phyloP scores from a whole-genome alignment of 352 stramenopile species.

The Phytophthora capsici region DNA sequence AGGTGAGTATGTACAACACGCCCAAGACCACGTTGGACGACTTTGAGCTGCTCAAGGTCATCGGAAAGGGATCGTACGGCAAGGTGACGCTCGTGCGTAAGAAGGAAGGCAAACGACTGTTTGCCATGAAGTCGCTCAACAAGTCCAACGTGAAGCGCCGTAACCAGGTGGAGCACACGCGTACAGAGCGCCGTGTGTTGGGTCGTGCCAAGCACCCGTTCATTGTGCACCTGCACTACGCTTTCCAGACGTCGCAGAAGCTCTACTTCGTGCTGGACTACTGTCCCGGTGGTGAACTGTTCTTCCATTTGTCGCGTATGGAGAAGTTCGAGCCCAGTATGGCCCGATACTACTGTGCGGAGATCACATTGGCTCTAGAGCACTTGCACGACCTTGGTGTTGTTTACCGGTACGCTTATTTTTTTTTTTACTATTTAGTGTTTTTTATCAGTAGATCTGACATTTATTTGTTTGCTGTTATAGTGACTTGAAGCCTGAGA shows the following conservation, averaged over 20 bases:
- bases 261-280: constrained; percentile 94
- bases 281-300: constrained; percentile 91
- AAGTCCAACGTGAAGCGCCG: constrained; percentile 92
- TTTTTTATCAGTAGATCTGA: constrained; percentile 3
- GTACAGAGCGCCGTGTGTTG: constrained; percentile 94
- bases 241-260: constrained; percentile 92
- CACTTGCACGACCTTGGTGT: constrained; percentile 90
- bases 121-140: constrained; percentile 91
- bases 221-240: constrained; percentile 90
- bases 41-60: constrained; percentile 93
- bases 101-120: constrained; percentile 78
- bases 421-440: not conserved
- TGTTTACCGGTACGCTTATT: constrained; percentile 86
- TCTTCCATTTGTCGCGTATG: constrained; percentile 91
- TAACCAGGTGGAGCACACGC: constrained; percentile 99
- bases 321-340: constrained; percentile 90
- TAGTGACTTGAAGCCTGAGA: constrained; percentile 87
- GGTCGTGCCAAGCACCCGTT: constrained; percentile 91
- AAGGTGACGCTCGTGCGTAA: constrained; percentile 92
- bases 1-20: constrained; percentile 78
- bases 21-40: constrained; percentile 91
- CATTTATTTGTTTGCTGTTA: constrained; percentile 8
- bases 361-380: constrained; percentile 90
- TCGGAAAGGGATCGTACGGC: constrained; percentile 92
- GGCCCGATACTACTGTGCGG: constrained; percentile 91